These are phyloP conservation scores for Sporothrix luriei DNA, from an alignment of 2,329 filamentous ascomycete genomes.

Conservation along the genomic window DNA sequence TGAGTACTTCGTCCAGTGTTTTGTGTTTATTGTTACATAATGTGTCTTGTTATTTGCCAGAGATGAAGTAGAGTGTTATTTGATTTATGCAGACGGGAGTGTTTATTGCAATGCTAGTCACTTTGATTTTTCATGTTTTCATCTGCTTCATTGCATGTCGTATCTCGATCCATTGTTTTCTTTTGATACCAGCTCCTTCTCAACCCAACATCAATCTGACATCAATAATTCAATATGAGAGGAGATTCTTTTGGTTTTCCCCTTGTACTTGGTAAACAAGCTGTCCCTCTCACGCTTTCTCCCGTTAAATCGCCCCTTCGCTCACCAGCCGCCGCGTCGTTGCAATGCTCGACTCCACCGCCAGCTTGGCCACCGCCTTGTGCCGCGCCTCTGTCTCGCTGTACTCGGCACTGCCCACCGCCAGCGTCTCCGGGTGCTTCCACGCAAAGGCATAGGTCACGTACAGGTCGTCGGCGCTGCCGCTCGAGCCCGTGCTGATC, in stretches of 20 bases:
- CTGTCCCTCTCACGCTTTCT: no score
- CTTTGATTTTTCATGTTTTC: no score
- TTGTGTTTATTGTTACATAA: no score
- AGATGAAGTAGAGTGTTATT: no score
- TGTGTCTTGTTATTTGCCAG: no score
- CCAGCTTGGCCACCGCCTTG: constrained; percentile 32
- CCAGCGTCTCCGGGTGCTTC: constrained; percentile 37
- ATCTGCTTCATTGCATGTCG: no score
- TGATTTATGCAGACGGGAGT: no score
- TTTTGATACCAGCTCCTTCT: neutral
- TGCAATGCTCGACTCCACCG: constrained; percentile 23
- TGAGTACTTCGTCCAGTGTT: no score
- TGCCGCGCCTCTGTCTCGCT: constrained; percentile 36
- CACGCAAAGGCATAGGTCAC: constrained; percentile 45
- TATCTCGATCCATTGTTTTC: neutral
- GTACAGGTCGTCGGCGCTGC: constrained; percentile 38
- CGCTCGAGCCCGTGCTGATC: constrained; percentile 38
- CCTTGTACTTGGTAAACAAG: neutral
- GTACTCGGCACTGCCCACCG: constrained; percentile 37
- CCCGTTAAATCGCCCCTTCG: constrained; percentile 6
- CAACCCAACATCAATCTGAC: neutral
- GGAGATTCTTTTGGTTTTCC: neutral
- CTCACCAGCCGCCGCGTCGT: constrained; percentile 23
- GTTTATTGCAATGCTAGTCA: no score
- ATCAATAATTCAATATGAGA: neutral